Conservation (phyloP, 2,329 filamentous ascomycete species). For the Calonectria honghensis region DNA sequence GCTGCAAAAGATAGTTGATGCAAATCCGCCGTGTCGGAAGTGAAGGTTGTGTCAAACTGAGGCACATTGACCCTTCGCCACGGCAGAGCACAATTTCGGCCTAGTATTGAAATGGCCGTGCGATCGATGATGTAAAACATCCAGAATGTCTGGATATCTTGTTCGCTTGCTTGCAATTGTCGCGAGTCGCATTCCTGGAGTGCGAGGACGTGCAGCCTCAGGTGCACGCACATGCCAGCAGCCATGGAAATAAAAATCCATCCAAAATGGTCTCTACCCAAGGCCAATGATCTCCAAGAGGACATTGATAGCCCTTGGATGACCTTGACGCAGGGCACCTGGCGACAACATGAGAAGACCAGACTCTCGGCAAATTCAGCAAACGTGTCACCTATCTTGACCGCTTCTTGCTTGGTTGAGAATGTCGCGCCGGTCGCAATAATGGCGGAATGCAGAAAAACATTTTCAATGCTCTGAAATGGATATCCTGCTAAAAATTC, state of each 20-base stretch:
- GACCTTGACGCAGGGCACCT: conserved; percentile 13
- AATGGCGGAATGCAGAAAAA: conserved; percentile 19
- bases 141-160: conserved; percentile 23
- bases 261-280: conserved; percentile 20
- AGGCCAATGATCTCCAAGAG: conserved; percentile 15
- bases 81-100: conserved; percentile 17
- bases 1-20: conserved; percentile 17
- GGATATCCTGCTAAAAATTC: conserved; percentile 2
- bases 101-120: conserved; percentile 18
- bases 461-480: conserved; percentile 14
- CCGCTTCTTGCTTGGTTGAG: background rate
- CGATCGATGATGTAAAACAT: conserved; percentile 32
- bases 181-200: conserved; percentile 29
- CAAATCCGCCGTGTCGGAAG: conserved; percentile 5
- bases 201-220: conserved; percentile 14
- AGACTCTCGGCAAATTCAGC: conserved; percentile 20
- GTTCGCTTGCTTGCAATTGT: conserved; percentile 10
- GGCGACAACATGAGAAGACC: conserved; percentile 8
- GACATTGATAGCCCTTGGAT: conserved; percentile 29
- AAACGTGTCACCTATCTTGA: conserved; percentile 7
- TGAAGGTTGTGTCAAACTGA: conserved; percentile 21
- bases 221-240: conserved; percentile 17
- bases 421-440: conserved; percentile 28
- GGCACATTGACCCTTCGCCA: conserved; percentile 29
- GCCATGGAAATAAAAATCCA: conserved; percentile 34